Conservation (phyloP, 2,329 filamentous ascomycete species). For the Endocalyx cinctus region DNA sequence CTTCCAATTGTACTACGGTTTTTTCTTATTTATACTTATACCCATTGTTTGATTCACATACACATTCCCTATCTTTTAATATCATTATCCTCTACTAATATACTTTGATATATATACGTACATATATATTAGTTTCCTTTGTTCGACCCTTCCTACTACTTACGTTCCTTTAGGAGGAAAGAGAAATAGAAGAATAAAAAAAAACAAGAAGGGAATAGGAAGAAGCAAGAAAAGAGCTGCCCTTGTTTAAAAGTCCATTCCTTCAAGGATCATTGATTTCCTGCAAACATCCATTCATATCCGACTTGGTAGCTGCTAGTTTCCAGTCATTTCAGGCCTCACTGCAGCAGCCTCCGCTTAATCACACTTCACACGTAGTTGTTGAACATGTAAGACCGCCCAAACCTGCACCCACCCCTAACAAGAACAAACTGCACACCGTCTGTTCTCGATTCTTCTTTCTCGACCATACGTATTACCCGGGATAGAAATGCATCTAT, state of each 20-base stretch:
- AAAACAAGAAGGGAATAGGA: no score
- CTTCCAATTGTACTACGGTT: no score
- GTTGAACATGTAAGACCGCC: conserved; percentile 14
- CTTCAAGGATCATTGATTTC: conserved; percentile 21
- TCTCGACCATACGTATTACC: no score
- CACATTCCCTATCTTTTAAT: conserved; percentile 7
- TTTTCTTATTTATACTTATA: no score
- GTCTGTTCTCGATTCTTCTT: no score
- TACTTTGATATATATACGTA: conserved; percentile 14
- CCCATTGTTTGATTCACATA: no score
- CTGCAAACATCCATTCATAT: conserved; percentile 25
- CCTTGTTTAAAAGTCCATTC: conserved; percentile 22
- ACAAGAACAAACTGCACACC: no score
- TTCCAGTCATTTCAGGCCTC: conserved; percentile 18
- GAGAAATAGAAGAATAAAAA: conserved; percentile 8
- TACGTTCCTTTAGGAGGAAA: conserved; percentile 15
- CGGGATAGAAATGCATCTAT: no score
- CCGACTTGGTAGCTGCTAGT: conserved; percentile 15
- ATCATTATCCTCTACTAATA: conserved; percentile 16
- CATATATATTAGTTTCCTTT: conserved; percentile 22
- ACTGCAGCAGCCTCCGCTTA: no score
- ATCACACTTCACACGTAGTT: no score
- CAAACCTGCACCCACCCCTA: conserved; percentile 1
- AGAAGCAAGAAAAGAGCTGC: conserved; percentile 6
- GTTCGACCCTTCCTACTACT: conserved; percentile 16